Evolutionary conservation across 257 asterid genomes (phyloP).

Genomic region (Salvia splendens): DNA sequence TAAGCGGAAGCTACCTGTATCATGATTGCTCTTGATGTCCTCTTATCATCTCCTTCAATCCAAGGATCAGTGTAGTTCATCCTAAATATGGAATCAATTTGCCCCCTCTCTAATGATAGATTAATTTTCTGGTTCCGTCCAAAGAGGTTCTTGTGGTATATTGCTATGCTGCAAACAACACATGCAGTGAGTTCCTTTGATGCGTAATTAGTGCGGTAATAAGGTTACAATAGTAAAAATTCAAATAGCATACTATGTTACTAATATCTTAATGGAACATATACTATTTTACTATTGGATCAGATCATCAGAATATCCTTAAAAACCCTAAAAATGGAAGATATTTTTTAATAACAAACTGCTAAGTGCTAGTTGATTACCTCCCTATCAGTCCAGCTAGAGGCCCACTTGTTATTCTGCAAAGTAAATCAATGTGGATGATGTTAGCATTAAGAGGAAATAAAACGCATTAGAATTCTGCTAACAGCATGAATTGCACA

Average conservation of each 20-base stretch:
- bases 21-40: slow-evolving; percentile 94
- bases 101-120: slow-evolving; percentile 93
- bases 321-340: neutral
- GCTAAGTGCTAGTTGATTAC: slow-evolving; percentile 40
- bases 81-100: slow-evolving; percentile 87
- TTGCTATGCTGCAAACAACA: slow-evolving; percentile 75
- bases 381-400: slow-evolving; percentile 97
- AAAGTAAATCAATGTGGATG: slow-evolving; percentile 30
- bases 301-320: slow-evolving; percentile 27
- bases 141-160: slow-evolving; percentile 85
- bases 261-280: too few relatives aligned
- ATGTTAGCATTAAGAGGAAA: neutral
- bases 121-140: slow-evolving; percentile 97
- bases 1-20: slow-evolving; percentile 59
- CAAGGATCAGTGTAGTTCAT: slow-evolving; percentile 93
- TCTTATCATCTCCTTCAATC: slow-evolving; percentile 98
- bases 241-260: neutral
- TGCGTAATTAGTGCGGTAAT: slow-evolving; percentile 11
- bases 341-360: slow-evolving; percentile 1
- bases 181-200: slow-evolving; percentile 7
- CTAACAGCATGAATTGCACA: slow-evolving; percentile 19
- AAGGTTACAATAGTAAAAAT: neutral
- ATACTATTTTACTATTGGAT: slow-evolving; percentile 2
- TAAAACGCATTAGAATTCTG: slow-evolving; percentile 12
- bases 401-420: slow-evolving; percentile 95